These are phyloP conservation scores for Globisporangium carolinianum DNA, from an alignment of 352 stramenopile genomes.

Conservation along the genomic window DNA sequence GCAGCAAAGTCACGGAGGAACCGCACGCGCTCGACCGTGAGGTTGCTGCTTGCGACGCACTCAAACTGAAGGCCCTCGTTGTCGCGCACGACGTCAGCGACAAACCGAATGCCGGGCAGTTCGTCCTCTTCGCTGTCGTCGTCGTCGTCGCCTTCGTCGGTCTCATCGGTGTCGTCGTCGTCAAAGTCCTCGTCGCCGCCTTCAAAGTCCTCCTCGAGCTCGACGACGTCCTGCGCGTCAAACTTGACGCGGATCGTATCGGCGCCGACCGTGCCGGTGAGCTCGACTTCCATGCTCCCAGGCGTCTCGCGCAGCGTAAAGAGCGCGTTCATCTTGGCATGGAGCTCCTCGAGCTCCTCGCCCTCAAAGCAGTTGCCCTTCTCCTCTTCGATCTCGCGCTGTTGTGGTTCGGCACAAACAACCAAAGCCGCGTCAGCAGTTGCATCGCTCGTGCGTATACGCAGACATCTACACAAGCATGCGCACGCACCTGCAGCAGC, in stretches of 20 bases:
- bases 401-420: too few relatives aligned
- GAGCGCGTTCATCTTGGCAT: conserved; percentile 53
- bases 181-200: conserved; percentile 39
- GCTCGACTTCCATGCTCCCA: conserved; percentile 59
- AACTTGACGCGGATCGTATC: conserved; percentile 75
- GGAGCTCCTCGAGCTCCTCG: conserved; percentile 62
- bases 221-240: conserved; percentile 65
- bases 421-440: too few relatives aligned
- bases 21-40: conserved; percentile 73
- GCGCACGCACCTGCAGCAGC: conserved; percentile 25
- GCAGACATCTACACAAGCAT: not conserved
- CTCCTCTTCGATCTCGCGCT: conserved; percentile 75
- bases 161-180: conserved; percentile 24
- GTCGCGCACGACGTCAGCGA: conserved; percentile 59
- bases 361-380: conserved; percentile 82
- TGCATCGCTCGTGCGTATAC: not conserved
- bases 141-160: conserved; percentile 28
- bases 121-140: conserved; percentile 64
- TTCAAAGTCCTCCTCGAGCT: conserved; percentile 60
- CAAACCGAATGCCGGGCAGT: conserved; percentile 71
- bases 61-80: conserved; percentile 79
- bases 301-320: conserved; percentile 58
- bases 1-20: conserved; percentile 51
- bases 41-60: conserved; percentile 72
- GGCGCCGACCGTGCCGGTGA: conserved; percentile 40